These are phyloP conservation scores for Coemansia erecta DNA, from an alignment of 192 early-diverging fungal species.

Conservation along the genomic window DNA sequence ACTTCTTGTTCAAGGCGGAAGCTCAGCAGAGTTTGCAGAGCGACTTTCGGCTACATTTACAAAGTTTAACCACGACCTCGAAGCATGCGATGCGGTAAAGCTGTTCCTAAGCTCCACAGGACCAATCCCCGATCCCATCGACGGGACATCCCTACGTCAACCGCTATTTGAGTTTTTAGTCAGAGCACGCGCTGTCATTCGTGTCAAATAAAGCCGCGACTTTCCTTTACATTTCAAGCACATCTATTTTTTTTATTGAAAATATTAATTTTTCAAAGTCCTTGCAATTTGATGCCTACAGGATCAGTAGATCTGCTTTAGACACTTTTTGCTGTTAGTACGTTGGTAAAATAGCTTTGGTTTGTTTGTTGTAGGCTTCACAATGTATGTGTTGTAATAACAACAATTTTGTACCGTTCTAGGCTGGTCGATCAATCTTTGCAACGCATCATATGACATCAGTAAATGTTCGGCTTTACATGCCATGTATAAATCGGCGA, in stretches of 20 bases:
- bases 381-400: no score
- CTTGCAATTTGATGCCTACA: neutral
- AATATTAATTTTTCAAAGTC: neutral
- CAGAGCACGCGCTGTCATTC: conserved; percentile 41
- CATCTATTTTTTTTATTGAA: no score
- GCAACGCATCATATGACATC: no score
- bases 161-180: conserved; percentile 51
- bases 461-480: no score
- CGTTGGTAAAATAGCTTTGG: no score
- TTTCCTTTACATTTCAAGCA: neutral
- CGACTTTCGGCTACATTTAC: conserved; percentile 38
- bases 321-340: no score
- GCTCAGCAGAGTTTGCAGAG: conserved; percentile 25
- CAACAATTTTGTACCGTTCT: no score
- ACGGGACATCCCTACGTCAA: conserved; percentile 38
- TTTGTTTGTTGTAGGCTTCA: no score
- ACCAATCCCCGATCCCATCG: conserved; percentile 39
- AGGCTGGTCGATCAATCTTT: no score
- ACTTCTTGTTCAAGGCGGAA: conserved; percentile 18
- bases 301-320: no score
- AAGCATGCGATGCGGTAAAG: conserved; percentile 20
- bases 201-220: conserved; percentile 21
- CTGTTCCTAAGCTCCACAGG: conserved; percentile 16
- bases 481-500: no score
- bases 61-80: conserved; percentile 36